Evolutionary conservation across 2,329 filamentous ascomycete species (phyloP), one percentile per base, ranked within the genome.

Genomic region (Colletotrichum camelliae): DNA sequence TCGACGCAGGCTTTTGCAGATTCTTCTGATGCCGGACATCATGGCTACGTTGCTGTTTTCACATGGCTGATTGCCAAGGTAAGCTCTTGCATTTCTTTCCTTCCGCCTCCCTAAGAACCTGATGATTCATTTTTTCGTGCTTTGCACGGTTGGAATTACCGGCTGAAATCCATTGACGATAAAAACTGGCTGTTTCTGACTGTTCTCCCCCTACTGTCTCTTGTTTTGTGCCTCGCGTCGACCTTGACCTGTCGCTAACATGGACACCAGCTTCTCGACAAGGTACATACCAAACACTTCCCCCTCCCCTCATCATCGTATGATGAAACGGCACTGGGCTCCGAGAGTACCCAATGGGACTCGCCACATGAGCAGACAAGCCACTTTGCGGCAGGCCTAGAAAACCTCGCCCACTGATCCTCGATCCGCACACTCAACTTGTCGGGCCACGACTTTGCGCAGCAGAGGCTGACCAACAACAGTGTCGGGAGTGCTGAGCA

Each of bases 311-410:
- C 68, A 72, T 66, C 79, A 78, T 77, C 78, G 84, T 80, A 92
- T 95, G 94, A 96, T 96, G 94, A 95, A 94, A 90, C 87, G 95
- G 96, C 96, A 98, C 96, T 98, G 96, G 96, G 96, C 96, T 96
- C 96, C 94, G 95, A 97, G 89, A 85, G 85, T 79, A 83, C 84
- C 86, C 83, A 84, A 86, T 72, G 74, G 77, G 78, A 60, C 77
- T 85, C 81, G 82, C 84, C 86, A 57, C 88, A 92, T 92, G 95
- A 95, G 96, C 89, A 76, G 94, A 96, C 92, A 91, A 94, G 92
- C 95, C 95, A 95, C 87, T 91, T 94, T 95, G 95, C 87, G 95
- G 95, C 95, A 98, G 95, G 96, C 96, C 95, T 98, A 97, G 95
- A 97, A 98, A 98, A 98, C 96, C 96, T 98, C 93, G 95, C 95